Percentiles rank a stretch among this genome's conserved stretches.
phyloP scores from a whole-genome alignment of 2,329 filamentous ascomycete species.

The Seiridium unicorne region DNA sequence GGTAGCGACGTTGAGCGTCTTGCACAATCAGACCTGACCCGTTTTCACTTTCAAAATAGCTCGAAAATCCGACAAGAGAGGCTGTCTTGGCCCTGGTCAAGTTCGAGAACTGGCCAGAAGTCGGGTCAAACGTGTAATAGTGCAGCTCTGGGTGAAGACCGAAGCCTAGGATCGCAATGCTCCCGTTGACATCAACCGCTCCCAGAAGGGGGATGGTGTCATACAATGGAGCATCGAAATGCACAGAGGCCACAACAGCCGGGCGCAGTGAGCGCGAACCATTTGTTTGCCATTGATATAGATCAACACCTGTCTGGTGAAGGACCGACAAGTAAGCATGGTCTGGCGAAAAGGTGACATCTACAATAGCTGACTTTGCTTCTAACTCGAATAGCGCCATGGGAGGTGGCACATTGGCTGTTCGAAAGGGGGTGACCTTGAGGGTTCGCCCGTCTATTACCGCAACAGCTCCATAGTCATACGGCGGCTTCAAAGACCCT shows the following conservation, averaged over 20 bases:
- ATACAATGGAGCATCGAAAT: slow-evolving; percentile 23
- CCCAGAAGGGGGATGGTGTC: slow-evolving; percentile 25
- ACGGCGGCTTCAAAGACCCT: slow-evolving; percentile 67
- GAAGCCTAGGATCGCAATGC: slow-evolving; percentile 24
- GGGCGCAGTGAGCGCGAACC: slow-evolving; percentile 49
- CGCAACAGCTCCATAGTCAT: slow-evolving; percentile 76
- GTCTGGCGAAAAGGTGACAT: slow-evolving; percentile 70
- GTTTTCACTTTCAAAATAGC: slow-evolving; percentile 25
- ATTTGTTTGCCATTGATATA: slow-evolving; percentile 69
- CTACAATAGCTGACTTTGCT: slow-evolving; percentile 62
- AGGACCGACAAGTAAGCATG: slow-evolving; percentile 70
- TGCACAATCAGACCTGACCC: slow-evolving; percentile 37
- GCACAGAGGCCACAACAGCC: slow-evolving; percentile 35
- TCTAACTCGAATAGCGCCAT: slow-evolving; percentile 80
- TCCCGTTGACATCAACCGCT: slow-evolving; percentile 24
- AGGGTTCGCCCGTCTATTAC: slow-evolving; percentile 80
- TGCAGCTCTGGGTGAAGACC: slow-evolving; percentile 21
- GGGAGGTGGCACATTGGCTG: slow-evolving; percentile 85
- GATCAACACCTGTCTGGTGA: slow-evolving; percentile 61
- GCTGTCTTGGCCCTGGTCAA: slow-evolving; percentile 22
- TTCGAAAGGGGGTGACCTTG: slow-evolving; percentile 81
- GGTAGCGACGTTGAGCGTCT: slow-evolving; percentile 38
- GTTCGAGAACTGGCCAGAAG: slow-evolving; percentile 17
- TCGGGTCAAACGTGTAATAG: slow-evolving; percentile 18
- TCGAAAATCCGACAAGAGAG: slow-evolving; percentile 27